phyloP scores from a whole-genome alignment of 2,329 filamentous ascomycete species.

The Botrytis tulipae region DNA sequence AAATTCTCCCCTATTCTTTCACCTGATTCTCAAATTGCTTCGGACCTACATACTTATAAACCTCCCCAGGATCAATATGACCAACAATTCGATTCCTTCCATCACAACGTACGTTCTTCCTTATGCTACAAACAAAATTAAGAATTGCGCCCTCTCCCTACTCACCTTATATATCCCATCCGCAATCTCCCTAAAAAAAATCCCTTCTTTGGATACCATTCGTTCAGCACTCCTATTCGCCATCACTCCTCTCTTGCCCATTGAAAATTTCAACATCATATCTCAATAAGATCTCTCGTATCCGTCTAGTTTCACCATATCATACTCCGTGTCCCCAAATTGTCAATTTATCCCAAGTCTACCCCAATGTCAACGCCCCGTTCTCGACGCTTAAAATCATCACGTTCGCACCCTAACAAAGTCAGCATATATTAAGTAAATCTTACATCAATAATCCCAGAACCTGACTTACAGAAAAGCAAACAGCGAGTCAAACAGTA shows the following conservation, averaged over 20 bases:
- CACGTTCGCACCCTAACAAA: background rate
- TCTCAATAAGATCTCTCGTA: background rate
- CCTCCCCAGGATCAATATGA: no score
- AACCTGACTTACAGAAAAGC: background rate
- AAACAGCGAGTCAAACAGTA: background rate
- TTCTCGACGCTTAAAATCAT: background rate
- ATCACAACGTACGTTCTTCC: no score
- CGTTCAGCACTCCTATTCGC: background rate
- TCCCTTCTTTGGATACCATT: background rate
- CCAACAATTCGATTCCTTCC: no score
- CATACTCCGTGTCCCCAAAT: background rate
- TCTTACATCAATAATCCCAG: background rate
- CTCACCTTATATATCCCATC: background rate
- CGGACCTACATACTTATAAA: no score
- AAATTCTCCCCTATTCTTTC: no score
- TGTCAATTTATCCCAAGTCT: background rate
- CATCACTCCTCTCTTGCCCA: background rate
- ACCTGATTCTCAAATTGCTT: no score
- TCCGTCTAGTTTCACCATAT: background rate
- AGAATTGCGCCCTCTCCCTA: background rate
- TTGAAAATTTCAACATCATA: background rate
- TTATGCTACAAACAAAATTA: no score
- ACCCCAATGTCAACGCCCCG: background rate
- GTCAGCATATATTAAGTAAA: background rate
- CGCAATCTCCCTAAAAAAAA: accelerated